Evolutionary conservation across 768 basidiomycete species (phyloP).

Genomic region (Collybiopsis luxurians): DNA sequence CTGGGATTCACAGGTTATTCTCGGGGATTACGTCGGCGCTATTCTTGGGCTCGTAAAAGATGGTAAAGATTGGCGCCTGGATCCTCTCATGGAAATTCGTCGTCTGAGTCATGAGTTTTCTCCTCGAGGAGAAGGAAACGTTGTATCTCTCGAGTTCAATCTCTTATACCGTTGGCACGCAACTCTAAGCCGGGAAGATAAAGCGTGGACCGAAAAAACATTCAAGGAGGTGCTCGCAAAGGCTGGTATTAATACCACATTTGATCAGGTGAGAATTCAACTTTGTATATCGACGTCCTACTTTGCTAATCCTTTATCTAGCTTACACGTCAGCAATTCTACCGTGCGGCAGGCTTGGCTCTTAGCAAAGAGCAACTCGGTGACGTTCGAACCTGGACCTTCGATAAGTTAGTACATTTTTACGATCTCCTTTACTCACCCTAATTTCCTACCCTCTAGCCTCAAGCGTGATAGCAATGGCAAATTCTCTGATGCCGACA

Average conservation of each 20-base stretch:
- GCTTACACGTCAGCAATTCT: constrained; percentile 1
- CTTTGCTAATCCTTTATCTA: neutral
- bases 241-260: neutral
- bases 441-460: constrained; percentile 8
- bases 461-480: constrained; percentile 21
- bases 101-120: constrained; percentile 48
- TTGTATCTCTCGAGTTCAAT: constrained; percentile 76
- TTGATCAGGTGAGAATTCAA: neutral
- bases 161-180: constrained; percentile 57
- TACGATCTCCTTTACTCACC: neutral
- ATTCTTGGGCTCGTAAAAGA: constrained; percentile 72
- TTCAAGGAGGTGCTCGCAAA: constrained; percentile 30
- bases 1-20: no score
- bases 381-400: constrained; percentile 38
- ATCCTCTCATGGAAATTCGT: constrained; percentile 58
- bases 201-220: constrained; percentile 45
- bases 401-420: constrained; percentile 35
- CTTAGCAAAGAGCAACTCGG: neutral
- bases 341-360: neutral
- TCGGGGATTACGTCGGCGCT: constrained; percentile 70
- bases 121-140: constrained; percentile 72
- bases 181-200: constrained; percentile 44
- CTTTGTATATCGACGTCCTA: neutral
- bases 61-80: constrained; percentile 61
- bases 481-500: constrained; percentile 49